A percentile compares a stretch with the other conserved stretches of the same genome.
Conservation (phyloP, 306 rosid species). For the Castanea sativa region DNA sequence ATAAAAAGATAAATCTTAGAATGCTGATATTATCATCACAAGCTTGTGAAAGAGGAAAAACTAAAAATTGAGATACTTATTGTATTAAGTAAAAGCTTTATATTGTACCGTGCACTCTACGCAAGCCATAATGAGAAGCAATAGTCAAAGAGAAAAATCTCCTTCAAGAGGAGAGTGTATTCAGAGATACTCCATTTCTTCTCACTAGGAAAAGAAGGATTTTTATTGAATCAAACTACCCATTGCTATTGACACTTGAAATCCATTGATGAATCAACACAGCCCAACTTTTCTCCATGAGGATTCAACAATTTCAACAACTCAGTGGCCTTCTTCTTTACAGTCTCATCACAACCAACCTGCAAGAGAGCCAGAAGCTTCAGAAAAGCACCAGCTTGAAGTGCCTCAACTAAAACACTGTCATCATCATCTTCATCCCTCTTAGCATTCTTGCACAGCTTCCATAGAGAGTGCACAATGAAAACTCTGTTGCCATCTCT, state of each 20-base stretch:
- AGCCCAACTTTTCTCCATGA: slow-evolving; percentile 45
- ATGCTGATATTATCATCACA: too few species aligned
- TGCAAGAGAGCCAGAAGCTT: slow-evolving; percentile 71
- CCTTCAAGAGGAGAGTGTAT: too few species aligned
- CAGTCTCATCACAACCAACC: slow-evolving; percentile 58
- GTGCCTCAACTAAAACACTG: slow-evolving; percentile 42
- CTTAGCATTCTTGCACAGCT: slow-evolving; percentile 44
- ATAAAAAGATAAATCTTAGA: too few species aligned
- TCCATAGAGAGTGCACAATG: slow-evolving; percentile 66
- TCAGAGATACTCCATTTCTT: too few species aligned
- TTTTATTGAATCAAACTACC: too few species aligned
- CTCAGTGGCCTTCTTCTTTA: slow-evolving; percentile 63
- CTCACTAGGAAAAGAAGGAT: too few species aligned
- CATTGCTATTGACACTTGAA: slow-evolving; percentile 33
- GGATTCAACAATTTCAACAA: slow-evolving; percentile 69
- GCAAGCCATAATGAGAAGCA: too few species aligned
- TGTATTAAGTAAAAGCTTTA: too few species aligned
- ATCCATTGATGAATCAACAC: slow-evolving; percentile 62
- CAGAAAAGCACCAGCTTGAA: slow-evolving; percentile 71
- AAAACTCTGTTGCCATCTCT: slow-evolving; percentile 47
- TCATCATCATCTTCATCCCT: slow-evolving; percentile 24
- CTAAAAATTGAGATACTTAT: too few species aligned
- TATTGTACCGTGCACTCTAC: too few species aligned
- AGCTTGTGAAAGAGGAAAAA: too few species aligned
- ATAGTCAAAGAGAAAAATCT: too few species aligned